These are phyloP conservation scores for Lophium mytilinum DNA, from an alignment of 495 filamentous ascomycete genomes.

Conservation along the genomic window DNA sequence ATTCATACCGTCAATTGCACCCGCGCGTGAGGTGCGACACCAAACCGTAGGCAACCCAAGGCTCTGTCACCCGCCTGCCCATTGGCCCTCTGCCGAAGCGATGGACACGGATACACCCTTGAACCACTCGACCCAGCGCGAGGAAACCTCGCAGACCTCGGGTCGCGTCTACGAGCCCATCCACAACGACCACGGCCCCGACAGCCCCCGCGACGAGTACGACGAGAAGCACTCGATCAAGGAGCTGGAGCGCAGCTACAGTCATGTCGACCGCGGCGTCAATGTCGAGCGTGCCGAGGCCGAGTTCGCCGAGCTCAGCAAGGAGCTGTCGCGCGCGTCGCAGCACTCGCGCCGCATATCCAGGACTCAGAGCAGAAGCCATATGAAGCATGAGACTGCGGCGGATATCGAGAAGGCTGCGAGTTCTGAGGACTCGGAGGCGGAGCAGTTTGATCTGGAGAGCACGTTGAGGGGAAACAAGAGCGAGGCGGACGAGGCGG, in stretches of 20 bases:
- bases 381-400: slow-evolving; percentile 27
- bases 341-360: slow-evolving; percentile 41
- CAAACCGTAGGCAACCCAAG: no score
- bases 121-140: slow-evolving; percentile 7
- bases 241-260: not conserved
- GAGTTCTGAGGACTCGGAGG: slow-evolving; percentile 38
- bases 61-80: not conserved
- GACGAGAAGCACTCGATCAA: not conserved
- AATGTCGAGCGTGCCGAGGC: slow-evolving; percentile 66
- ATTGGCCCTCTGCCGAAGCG: not conserved
- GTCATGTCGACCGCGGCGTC: slow-evolving; percentile 40
- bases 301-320: slow-evolving; percentile 67
- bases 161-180: slow-evolving; percentile 17
- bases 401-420: slow-evolving; percentile 46
- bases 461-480: slow-evolving; percentile 57
- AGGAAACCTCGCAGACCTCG: slow-evolving; percentile 5
- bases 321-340: slow-evolving; percentile 58
- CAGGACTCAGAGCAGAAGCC: slow-evolving; percentile 32
- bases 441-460: slow-evolving; percentile 65
- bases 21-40: no score
- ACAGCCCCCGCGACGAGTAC: slow-evolving; percentile 7
- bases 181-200: slow-evolving; percentile 4
- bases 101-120: slow-evolving; percentile 3
- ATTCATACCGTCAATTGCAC: no score
- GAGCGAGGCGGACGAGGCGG: slow-evolving; percentile 60